These are phyloP conservation scores for Trypanosoma cruzi DNA, from an alignment of 208 protist genomes.

Conservation along the genomic window DNA sequence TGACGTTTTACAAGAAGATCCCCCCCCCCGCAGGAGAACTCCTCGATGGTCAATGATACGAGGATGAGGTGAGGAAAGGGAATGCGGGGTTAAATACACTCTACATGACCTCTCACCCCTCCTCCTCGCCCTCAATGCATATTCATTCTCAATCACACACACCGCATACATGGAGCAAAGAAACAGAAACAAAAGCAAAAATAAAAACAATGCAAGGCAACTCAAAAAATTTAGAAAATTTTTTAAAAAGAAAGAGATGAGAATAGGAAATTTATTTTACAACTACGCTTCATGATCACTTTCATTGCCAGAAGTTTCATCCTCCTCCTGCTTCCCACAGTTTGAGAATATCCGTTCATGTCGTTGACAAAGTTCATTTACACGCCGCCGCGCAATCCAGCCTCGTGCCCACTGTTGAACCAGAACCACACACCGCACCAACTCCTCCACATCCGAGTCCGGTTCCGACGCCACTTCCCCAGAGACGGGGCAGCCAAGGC, in stretches of 20 bases:
- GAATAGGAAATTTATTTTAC: not conserved
- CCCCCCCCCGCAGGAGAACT: too few species aligned
- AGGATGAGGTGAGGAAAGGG: too few species aligned
- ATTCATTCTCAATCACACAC: not conserved
- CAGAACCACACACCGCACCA: slow-evolving; percentile 9
- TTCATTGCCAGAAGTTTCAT: not conserved
- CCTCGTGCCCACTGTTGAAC: slow-evolving; percentile 14
- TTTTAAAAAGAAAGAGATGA: not conserved
- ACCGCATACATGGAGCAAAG: not conserved
- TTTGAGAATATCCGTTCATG: not conserved
- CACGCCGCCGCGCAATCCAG: slow-evolving; percentile 8
- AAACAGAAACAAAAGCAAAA: not conserved
- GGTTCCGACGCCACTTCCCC: not conserved
- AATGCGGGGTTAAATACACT: too few species aligned
- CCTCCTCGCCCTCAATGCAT: too few species aligned
- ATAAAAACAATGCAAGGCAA: not conserved
- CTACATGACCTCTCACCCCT: too few species aligned
- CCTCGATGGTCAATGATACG: too few species aligned
- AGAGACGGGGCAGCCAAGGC: slow-evolving; percentile 20
- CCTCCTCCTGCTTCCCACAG: slow-evolving; percentile 1
- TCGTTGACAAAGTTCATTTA: slow-evolving; percentile 9
- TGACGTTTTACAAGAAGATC: too few species aligned
- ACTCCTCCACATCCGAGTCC: slow-evolving; percentile 1
- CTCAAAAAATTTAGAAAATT: not conserved
- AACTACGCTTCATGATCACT: not conserved